Percentiles rank a stretch among this genome's conserved stretches.
These are phyloP conservation scores for Nemania sp. DNA, from an alignment of 2,329 filamentous ascomycete species.

Conservation along the genomic window DNA sequence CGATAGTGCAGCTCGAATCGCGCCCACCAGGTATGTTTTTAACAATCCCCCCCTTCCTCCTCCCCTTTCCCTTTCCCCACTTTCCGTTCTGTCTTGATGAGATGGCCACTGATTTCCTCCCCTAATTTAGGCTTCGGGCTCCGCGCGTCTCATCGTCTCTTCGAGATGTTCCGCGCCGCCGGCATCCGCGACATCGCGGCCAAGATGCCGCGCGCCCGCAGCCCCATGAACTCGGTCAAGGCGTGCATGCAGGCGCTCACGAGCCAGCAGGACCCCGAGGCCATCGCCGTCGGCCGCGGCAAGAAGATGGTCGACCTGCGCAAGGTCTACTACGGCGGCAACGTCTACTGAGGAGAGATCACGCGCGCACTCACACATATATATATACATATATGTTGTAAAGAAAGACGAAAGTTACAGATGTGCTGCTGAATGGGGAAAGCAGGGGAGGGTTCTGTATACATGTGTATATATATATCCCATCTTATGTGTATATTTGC, in stretches of 20 bases:
- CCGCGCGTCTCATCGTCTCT: slow-evolving; percentile 87
- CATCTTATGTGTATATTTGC: slow-evolving; percentile 31
- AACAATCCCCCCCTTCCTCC: background rate
- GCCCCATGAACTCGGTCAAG: slow-evolving; percentile 98
- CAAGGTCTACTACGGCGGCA: slow-evolving; percentile 84
- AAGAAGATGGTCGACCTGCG: slow-evolving; percentile 96
- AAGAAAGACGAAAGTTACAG: no score
- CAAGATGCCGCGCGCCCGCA: slow-evolving; percentile 80
- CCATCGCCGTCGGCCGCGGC: slow-evolving; percentile 84
- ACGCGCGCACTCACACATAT: no score
- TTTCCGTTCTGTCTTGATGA: background rate
- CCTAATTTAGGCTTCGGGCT: slow-evolving; percentile 79
- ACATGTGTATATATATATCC: no score
- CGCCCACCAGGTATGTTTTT: slow-evolving; percentile 78
- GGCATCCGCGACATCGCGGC: slow-evolving; percentile 89
- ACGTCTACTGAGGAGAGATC: slow-evolving; percentile 12
- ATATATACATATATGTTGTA: no score
- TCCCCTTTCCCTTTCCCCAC: slow-evolving; percentile 1
- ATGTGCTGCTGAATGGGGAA: no score
- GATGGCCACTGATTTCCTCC: background rate
- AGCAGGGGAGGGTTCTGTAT: no score
- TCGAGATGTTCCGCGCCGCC: slow-evolving; percentile 86
- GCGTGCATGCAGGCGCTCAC: slow-evolving; percentile 82
- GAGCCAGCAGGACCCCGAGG: slow-evolving; percentile 84
- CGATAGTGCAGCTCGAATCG: slow-evolving; percentile 77